Conservation (phyloP, 345 rosid genomes). For the Sisymbrium altissimum region DNA sequence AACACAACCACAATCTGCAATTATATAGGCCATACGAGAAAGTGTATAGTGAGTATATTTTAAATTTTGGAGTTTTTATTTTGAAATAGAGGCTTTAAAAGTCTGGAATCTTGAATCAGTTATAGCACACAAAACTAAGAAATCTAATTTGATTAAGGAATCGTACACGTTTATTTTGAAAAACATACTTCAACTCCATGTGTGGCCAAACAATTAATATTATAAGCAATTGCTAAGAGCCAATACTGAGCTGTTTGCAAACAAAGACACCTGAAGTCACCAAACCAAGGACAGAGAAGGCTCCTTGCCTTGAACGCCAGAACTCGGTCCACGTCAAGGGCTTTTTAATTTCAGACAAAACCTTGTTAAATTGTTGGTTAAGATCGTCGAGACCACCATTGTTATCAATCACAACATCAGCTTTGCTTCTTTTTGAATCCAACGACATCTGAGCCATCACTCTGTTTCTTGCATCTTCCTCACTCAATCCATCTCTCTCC, state of each 20-base stretch:
- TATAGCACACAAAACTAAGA: not conserved
- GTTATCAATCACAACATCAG: conserved; percentile 82
- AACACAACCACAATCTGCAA: no score
- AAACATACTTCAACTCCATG: not conserved
- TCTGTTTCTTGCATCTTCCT: conserved; percentile 80
- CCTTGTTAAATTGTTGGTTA: conserved; percentile 51
- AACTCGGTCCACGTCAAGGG: conserved; percentile 83
- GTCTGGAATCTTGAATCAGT: not conserved
- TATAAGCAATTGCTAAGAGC: not conserved
- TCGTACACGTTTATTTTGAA: not conserved
- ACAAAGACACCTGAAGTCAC: conserved; percentile 42
- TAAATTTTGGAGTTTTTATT: not conserved
- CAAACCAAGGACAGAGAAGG: conserved; percentile 45
- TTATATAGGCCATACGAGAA: no score
- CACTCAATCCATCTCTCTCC: conserved; percentile 56
- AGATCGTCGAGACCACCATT: conserved; percentile 66
- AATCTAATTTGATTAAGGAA: not conserved
- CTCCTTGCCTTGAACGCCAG: conserved; percentile 84
- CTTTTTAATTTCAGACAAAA: conserved; percentile 47
- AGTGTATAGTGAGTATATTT: not conserved
- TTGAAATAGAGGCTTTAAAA: not conserved
- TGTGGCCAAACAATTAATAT: not conserved
- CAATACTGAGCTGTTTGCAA: conserved; percentile 36
- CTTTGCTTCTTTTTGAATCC: conserved; percentile 61
- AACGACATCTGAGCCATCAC: conserved; percentile 77